Conservation (phyloP, 352 stramenopile genomes). For the Globisporangium nagaii region DNA sequence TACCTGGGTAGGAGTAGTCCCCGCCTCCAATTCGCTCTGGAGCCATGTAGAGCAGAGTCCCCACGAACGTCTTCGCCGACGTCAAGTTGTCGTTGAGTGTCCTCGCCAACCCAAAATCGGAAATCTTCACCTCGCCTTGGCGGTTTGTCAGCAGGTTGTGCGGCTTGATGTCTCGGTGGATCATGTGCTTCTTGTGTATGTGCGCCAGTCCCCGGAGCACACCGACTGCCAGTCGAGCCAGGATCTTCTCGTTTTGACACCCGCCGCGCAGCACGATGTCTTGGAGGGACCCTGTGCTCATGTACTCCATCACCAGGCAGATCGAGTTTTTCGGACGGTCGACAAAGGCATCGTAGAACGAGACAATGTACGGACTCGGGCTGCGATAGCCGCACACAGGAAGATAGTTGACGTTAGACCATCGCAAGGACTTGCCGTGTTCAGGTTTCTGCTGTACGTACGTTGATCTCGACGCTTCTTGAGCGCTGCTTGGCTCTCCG, state of each 20-base stretch:
- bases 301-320: conserved; percentile 92
- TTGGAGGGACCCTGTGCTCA: conserved; percentile 88
- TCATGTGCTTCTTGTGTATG: conserved; percentile 85
- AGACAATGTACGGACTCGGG: conserved; percentile 86
- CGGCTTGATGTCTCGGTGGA: conserved; percentile 92
- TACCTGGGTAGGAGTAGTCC: conserved; percentile 87
- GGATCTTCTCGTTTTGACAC: conserved; percentile 78
- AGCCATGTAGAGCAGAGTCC: conserved; percentile 93
- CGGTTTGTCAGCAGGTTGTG: conserved; percentile 88
- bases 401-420: neutral
- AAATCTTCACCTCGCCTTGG: conserved; percentile 85
- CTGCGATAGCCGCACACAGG: conserved; percentile 16
- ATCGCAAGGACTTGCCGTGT: neutral
- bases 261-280: conserved; percentile 83
- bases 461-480: conserved; percentile 18
- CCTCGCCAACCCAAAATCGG: conserved; percentile 80
- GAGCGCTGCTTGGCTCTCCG: conserved; percentile 11
- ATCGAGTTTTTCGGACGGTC: conserved; percentile 86
- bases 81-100: conserved; percentile 72
- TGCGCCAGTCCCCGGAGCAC: conserved; percentile 79
- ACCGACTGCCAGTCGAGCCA: conserved; percentile 63
- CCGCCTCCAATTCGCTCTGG: conserved; percentile 90
- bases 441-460: conserved; percentile 15
- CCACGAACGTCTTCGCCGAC: conserved; percentile 90
- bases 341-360: conserved; percentile 91